Evolutionary conservation across 805 yeast species (phyloP), one percentile per base, ranked within the genome.

Genomic region (Nakazawaea sp.): DNA sequence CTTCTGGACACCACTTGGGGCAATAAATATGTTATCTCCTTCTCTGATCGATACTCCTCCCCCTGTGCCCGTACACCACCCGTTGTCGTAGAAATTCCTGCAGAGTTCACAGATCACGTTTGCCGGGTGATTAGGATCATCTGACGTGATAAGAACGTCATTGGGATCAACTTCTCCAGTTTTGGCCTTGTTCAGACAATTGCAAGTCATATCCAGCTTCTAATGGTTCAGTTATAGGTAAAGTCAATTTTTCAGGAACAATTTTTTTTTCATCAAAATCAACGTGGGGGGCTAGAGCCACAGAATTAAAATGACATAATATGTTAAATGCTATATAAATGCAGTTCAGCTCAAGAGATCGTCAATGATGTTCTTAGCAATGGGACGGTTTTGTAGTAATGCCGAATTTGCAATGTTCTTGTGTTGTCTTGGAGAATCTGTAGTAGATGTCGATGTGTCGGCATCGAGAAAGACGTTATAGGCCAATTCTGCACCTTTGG

Each of bases 1-100:
- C 61, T 89, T 89, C 55, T 89, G 96, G 7, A 89, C 95, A 1
- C 97, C 97, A n/a, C 95, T 83, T 4, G 97, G 97, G 0, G 97
- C 94, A 28, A 89, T 70, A 55, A 71, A 89, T 13, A 85, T 74
- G 16, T 62, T 50, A 43, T 75, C 67, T 2, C 71, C 68, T 33
- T 73, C 67, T 38, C 80, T 61, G 34, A 89, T 81, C 23, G 95
- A 82, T 49, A 90, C 81, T 3, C 97, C 97, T 23, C 97, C 97
- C 3, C 96, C 97, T 1, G 97, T 90, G 3, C 97, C 97, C 0
- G 96, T 80, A 48, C 86, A 90, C 96, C 96, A 88, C 35, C 84
- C 81, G 51, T 82, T 81, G 47, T 73, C 67, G 55, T 82, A 90
- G 54, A 90, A 86, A 13, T 72, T 61, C 35, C 74, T 66, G 55